Evolutionary conservation across 1,139 yeast species (phyloP), one percentile per base, ranked within the genome.

Genomic region (Petasospora fabianii): DNA sequence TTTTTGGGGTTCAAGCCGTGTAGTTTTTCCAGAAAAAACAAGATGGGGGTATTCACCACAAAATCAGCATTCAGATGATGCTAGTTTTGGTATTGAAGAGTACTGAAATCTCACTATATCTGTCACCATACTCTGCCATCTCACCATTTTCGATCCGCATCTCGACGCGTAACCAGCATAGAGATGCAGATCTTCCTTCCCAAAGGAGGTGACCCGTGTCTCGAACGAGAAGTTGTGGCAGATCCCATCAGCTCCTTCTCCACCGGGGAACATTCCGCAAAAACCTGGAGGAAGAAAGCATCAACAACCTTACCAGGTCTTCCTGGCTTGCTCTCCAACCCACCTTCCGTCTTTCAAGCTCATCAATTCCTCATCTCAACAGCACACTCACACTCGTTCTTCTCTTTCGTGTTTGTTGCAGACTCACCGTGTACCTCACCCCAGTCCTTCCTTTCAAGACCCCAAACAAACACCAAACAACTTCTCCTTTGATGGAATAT

Each of bases 381-480:
- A 27, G 15, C 30, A 27, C n/a, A 22, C 26, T 13, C n/a, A 22
- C 26, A 22, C 26, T 22, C 26, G 5, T 22, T 22, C 12, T 6
- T 6, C 30, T 12, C 20, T 27, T 20, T n/a, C 17, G 5, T 20
- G 20, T 13, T 27, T 16, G 16, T 7, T 7, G 21, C 27, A n/a
- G 8, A 15, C 12, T 16, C 12, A 21, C 27, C 22, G 9, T 32
- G 13, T 5, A 6, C 14, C 33, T 36, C 35, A 32, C 35, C 39
- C 33, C 29, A 32, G 39, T 36, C 35, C 22, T 24, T 36, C 35
- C 26, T 28, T 36, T 32, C 24, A 18, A 26, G 19, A 12, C 19
- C 28, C 30, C 19, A 36, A 27, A 27, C 30, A 24, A 30, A 22
- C 24, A 22, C 4, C n/a, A 28, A 24, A 34, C 32, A 28, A n/a